A percentile compares a stretch with the other conserved stretches of the same genome.
Evolutionary conservation across 495 filamentous ascomycete species (phyloP).

Genomic region (Opeltia flavorubescens): DNA sequence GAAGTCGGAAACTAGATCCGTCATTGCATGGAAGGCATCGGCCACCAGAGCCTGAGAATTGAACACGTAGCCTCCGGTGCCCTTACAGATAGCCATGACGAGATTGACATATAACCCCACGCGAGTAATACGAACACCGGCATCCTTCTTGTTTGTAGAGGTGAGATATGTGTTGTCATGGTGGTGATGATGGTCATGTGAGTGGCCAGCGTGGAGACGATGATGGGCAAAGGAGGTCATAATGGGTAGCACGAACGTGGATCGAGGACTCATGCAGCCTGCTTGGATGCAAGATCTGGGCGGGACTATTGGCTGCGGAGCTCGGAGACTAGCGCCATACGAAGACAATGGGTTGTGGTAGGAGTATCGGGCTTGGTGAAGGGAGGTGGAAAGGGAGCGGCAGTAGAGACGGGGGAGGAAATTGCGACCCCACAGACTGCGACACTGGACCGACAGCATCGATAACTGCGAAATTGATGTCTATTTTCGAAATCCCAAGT

Average conservation of each 20-base stretch:
- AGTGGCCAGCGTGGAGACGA: constrained; percentile 18
- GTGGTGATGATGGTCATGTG: constrained; percentile 52
- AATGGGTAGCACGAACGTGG: not conserved
- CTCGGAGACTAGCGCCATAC: no score
- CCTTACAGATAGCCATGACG: constrained; percentile 85
- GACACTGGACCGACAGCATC: not conserved
- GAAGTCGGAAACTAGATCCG: constrained; percentile 87
- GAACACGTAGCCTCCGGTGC: constrained; percentile 81
- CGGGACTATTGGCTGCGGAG: no score
- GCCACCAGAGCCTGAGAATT: constrained; percentile 88
- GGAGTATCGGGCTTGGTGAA: not conserved
- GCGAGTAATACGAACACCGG: constrained; percentile 87
- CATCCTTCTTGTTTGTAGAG: constrained; percentile 78
- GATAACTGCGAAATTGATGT: not conserved
- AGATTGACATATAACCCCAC: constrained; percentile 87
- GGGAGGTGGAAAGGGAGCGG: not conserved
- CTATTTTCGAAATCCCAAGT: not conserved
- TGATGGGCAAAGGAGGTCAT: constrained; percentile 9
- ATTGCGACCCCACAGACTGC: not conserved
- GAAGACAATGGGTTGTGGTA: no score
- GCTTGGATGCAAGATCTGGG: not conserved
- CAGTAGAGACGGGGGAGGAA: not conserved
- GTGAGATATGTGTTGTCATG: constrained; percentile 83
- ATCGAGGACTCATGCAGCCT: not conserved
- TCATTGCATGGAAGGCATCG: constrained; percentile 88